phyloP scores from a whole-genome alignment of 1,284 basidiomycete genomes.

The Apiotrichum gamsii region DNA sequence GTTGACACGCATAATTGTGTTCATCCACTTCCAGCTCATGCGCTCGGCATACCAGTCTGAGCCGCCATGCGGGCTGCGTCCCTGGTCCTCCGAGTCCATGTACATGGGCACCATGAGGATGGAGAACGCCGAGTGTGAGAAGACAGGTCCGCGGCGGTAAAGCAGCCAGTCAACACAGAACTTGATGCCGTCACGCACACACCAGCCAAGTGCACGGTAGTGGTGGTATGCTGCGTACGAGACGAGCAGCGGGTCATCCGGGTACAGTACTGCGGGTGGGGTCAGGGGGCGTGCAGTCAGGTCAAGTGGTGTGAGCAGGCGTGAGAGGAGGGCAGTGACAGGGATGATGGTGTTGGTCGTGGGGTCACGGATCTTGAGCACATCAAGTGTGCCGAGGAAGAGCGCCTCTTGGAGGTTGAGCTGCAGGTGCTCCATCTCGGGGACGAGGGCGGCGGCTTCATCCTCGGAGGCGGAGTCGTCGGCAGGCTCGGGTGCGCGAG shows the following conservation, averaged over 20 bases:
- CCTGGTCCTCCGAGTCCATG: slow-evolving; percentile 67
- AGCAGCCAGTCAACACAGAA: slow-evolving; percentile 94
- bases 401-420: slow-evolving; percentile 87
- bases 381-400: slow-evolving; percentile 81
- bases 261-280: slow-evolving; percentile 23
- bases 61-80: slow-evolving; percentile 53
- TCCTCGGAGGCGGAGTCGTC: slow-evolving; percentile 54
- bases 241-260: slow-evolving; percentile 87
- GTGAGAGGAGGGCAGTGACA: slow-evolving; percentile 50
- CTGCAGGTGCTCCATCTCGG: slow-evolving; percentile 85
- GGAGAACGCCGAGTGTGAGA: slow-evolving; percentile 96
- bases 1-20: slow-evolving; percentile 94
- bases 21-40: slow-evolving; percentile 90
- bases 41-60: slow-evolving; percentile 57
- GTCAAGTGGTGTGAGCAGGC: slow-evolving; percentile 32
- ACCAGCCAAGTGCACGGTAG: slow-evolving; percentile 96
- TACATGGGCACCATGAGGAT: slow-evolving; percentile 83
- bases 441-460: slow-evolving; percentile 44
- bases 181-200: slow-evolving; percentile 91
- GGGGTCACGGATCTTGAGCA: slow-evolving; percentile 66
- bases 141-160: slow-evolving; percentile 92
- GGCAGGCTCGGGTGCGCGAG: slow-evolving; percentile 51
- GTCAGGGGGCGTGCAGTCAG: slow-evolving; percentile 26
- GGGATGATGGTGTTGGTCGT: slow-evolving; percentile 45
- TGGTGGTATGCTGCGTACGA: slow-evolving; percentile 91